A percentile compares a stretch with the other conserved stretches of the same genome.
These are phyloP conservation scores for Hippophae rhamnoides DNA, from an alignment of 306 rosid species.

Conservation along the genomic window DNA sequence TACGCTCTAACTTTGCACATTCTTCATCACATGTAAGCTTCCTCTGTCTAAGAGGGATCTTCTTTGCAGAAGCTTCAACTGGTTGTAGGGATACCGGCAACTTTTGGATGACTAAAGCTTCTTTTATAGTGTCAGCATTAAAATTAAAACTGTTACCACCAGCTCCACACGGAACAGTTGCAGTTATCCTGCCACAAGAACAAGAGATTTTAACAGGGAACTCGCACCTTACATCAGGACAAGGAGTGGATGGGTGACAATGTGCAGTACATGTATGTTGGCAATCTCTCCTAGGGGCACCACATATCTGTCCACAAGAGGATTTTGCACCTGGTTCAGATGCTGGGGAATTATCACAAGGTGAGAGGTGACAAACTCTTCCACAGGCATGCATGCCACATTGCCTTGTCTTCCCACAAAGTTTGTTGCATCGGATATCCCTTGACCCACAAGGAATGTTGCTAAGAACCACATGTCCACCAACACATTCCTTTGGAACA, in stretches of 20 bases:
- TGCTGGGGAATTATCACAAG: slow-evolving; percentile 48
- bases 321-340: slow-evolving; percentile 35
- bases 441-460: slow-evolving; percentile 91
- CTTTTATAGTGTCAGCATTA: slow-evolving; percentile 50
- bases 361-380: slow-evolving; percentile 64
- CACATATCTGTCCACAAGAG: slow-evolving; percentile 87
- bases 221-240: slow-evolving; percentile 72
- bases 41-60: slow-evolving; percentile 77
- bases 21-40: slow-evolving; percentile 82
- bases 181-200: slow-evolving; percentile 66
- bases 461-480: slow-evolving; percentile 86
- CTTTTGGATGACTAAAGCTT: slow-evolving; percentile 64
- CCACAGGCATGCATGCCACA: slow-evolving; percentile 91
- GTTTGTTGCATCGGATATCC: slow-evolving; percentile 83
- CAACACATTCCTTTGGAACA: slow-evolving; percentile 82
- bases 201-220: slow-evolving; percentile 60
- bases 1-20: slow-evolving; percentile 81
- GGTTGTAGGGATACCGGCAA: slow-evolving; percentile 65
- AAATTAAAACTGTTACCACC: slow-evolving; percentile 50
- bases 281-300: slow-evolving; percentile 86
- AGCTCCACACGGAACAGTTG: slow-evolving; percentile 76
- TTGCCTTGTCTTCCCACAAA: slow-evolving; percentile 86
- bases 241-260: slow-evolving; percentile 68
- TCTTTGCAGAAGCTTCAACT: slow-evolving; percentile 47
- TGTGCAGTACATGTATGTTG: slow-evolving; percentile 72